Evolutionary conservation across 805 yeast genomes (phyloP).

Genomic region (Starmerella potacharoeniae): DNA sequence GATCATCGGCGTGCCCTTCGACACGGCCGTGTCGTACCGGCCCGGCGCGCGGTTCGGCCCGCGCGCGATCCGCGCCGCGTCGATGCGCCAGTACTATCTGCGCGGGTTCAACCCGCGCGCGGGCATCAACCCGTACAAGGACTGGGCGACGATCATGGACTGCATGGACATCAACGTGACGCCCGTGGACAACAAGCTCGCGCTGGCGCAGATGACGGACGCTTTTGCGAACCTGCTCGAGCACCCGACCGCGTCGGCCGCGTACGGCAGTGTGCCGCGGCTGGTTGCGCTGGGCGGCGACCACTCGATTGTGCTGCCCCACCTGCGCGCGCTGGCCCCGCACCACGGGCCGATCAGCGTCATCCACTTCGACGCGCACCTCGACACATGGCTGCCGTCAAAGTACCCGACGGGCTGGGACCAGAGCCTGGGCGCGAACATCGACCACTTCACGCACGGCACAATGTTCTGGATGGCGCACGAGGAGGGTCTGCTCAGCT

Average conservation of each 20-base stretch:
- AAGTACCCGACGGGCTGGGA: slow-evolving; percentile 68
- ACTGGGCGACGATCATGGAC: slow-evolving; percentile 45
- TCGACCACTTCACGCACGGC: slow-evolving; percentile 64
- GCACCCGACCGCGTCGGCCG: slow-evolving; percentile 24
- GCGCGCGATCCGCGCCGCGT: slow-evolving; percentile 30
- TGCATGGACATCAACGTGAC: slow-evolving; percentile 62
- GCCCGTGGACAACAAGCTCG: slow-evolving; percentile 55
- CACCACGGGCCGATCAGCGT: slow-evolving; percentile 59
- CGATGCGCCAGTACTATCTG: slow-evolving; percentile 47
- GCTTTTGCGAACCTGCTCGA: slow-evolving; percentile 45
- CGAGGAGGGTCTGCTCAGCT: slow-evolving; percentile 51
- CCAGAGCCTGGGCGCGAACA: slow-evolving; percentile 35
- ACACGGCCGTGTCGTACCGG: slow-evolving; percentile 67
- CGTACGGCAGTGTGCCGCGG: slow-evolving; percentile 38
- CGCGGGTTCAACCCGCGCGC: slow-evolving; percentile 65
- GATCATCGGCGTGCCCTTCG: slow-evolving; percentile 70
- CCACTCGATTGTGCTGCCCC: slow-evolving; percentile 65
- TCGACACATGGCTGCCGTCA: slow-evolving; percentile 75
- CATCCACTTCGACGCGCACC: slow-evolving; percentile 75
- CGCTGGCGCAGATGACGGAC: slow-evolving; percentile 49
- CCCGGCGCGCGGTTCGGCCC: slow-evolving; percentile 82
- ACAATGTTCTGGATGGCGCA: slow-evolving; percentile 76
- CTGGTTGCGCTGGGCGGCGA: slow-evolving; percentile 73
- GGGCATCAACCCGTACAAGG: slow-evolving; percentile 46
- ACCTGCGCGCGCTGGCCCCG: slow-evolving; percentile 49